Evolutionary conservation across 2,329 filamentous ascomycete species (phyloP).

Genomic region (Colletotrichum navitas): DNA sequence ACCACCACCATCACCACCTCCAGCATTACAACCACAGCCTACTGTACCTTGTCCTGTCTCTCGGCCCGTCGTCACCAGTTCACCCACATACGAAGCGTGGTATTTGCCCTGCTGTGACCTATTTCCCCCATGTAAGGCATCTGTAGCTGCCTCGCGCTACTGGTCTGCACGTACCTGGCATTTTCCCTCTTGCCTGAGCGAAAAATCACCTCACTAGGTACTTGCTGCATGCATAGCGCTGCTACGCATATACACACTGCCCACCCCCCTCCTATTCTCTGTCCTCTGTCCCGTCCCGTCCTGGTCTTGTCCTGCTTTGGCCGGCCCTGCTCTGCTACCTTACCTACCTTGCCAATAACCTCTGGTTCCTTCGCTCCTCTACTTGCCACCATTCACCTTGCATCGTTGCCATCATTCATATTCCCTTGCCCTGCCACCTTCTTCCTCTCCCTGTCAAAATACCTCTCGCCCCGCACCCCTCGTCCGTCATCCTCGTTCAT

Average conservation of each 20-base stretch:
- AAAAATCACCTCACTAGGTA: conserved; percentile 41
- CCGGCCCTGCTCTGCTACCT: conserved; percentile 24
- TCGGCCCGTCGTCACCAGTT: conserved; percentile 39
- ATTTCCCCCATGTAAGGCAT: neutral
- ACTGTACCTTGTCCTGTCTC: conserved; percentile 28
- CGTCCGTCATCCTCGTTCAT: conserved; percentile 41
- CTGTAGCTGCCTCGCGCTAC: conserved; percentile 39
- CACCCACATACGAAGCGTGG: conserved; percentile 23
- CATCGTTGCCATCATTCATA: conserved; percentile 43
- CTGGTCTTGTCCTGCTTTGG: conserved; percentile 33
- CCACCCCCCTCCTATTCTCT: conserved; percentile 39
- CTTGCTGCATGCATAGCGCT: conserved; percentile 41
- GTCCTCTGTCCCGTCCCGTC: conserved; percentile 40
- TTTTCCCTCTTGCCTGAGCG: conserved; percentile 39
- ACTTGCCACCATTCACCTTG: conserved; percentile 41
- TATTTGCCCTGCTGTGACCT: conserved; percentile 26
- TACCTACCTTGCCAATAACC: conserved; percentile 22
- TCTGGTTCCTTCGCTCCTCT: conserved; percentile 31
- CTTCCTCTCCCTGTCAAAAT: conserved; percentile 40
- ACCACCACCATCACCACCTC: conserved; percentile 15
- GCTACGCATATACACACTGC: conserved; percentile 39
- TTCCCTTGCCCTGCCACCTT: conserved; percentile 41
- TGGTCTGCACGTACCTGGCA: conserved; percentile 48
- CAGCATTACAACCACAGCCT: conserved; percentile 13
- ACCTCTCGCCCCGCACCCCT: conserved; percentile 42